Percentiles rank a stretch among this genome's conserved stretches.
Evolutionary conservation across 106 monocot genomes (phyloP).

Genomic region (Acanthochlamys bracteata): DNA sequence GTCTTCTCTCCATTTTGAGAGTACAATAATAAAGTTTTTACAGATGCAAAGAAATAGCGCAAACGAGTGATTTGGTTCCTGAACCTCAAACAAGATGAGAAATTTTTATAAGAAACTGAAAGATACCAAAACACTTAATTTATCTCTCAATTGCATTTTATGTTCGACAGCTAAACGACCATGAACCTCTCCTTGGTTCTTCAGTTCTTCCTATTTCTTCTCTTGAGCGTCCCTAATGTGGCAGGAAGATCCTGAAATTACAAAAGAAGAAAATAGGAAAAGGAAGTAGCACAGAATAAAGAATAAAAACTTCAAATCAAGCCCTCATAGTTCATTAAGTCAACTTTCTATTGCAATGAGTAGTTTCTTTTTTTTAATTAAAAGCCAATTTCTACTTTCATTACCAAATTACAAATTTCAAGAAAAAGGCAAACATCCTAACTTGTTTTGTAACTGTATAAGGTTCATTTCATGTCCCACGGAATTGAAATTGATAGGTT

Average conservation of each 20-base stretch:
- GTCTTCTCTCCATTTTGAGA: slow-evolving; percentile 62
- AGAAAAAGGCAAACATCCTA: too few species aligned
- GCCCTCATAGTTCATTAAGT: too few species aligned
- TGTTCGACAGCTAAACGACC: slow-evolving; percentile 49
- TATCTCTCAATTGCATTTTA: slow-evolving; percentile 59
- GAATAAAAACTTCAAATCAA: not conserved
- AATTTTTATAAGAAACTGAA: not conserved
- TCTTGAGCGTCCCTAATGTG: slow-evolving; percentile 66
- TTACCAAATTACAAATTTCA: too few species aligned
- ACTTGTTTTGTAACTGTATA: too few species aligned
- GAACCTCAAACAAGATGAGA: not conserved
- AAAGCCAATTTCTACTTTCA: too few species aligned
- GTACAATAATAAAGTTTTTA: slow-evolving; percentile 3
- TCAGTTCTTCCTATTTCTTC: slow-evolving; percentile 78
- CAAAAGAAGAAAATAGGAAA: not conserved
- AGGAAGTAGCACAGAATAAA: not conserved
- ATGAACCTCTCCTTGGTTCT: slow-evolving; percentile 69
- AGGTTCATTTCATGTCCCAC: too few species aligned
- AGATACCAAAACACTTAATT: slow-evolving; percentile 91
- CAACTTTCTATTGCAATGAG: too few species aligned
- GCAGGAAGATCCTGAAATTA: slow-evolving; percentile 56
- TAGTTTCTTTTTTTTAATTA: too few species aligned
- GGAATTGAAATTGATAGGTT: too few species aligned
- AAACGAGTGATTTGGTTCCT: too few species aligned
- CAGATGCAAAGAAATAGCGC: slow-evolving; percentile 2